These are phyloP conservation scores for Bruguiera parviflora DNA, from an alignment of 345 rosid species.

Conservation along the genomic window DNA sequence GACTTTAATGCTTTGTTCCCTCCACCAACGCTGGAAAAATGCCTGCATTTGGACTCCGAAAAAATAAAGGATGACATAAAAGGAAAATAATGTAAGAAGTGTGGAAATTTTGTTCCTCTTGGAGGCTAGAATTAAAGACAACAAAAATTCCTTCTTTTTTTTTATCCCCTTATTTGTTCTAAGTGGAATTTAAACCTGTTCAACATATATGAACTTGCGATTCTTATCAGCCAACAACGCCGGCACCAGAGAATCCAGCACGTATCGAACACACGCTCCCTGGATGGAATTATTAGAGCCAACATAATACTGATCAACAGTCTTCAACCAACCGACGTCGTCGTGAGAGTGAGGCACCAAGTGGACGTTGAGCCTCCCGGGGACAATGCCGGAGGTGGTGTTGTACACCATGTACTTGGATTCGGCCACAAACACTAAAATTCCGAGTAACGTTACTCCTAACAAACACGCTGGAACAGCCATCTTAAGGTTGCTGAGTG, in stretches of 20 bases:
- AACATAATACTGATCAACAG: constrained; percentile 56
- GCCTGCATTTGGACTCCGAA: neutral
- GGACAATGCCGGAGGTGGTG: constrained; percentile 35
- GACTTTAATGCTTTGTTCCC: neutral
- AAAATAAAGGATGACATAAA: too few species aligned
- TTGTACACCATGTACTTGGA: constrained; percentile 41
- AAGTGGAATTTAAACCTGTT: constrained; percentile 30
- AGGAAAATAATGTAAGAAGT: too few species aligned
- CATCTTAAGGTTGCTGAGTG: constrained; percentile 12
- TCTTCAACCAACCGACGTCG: constrained; percentile 63
- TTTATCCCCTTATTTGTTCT: too few species aligned
- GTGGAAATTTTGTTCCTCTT: neutral
- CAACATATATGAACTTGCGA: constrained; percentile 54
- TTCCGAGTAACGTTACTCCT: constrained; percentile 18
- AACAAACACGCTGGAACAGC: constrained; percentile 22
- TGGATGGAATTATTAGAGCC: constrained; percentile 60
- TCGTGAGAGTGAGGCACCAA: constrained; percentile 57
- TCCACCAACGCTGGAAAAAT: constrained; percentile 5
- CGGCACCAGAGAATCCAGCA: constrained; percentile 49
- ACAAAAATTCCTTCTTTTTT: neutral
- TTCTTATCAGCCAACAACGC: constrained; percentile 49
- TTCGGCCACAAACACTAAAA: constrained; percentile 24
- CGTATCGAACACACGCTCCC: constrained; percentile 55
- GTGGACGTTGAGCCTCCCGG: constrained; percentile 55
- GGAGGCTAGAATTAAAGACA: neutral